These are phyloP conservation scores for Croton setiger DNA, from an alignment of 441 rosid genomes.

Conservation along the genomic window DNA sequence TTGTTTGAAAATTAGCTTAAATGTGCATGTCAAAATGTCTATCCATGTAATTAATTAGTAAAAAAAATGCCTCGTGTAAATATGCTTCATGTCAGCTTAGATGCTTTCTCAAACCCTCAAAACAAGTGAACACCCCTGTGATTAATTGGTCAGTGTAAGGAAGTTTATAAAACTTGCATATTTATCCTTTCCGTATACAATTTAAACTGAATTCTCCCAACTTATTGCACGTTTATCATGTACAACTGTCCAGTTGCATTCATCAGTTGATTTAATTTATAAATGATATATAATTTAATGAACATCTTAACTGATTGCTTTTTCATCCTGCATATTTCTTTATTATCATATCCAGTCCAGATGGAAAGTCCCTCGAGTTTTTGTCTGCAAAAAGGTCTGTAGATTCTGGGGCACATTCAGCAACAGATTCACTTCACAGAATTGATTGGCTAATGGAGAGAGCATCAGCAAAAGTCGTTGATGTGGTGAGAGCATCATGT, in stretches of 20 bases:
- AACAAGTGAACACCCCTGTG: no score
- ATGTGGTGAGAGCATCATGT: constrained; percentile 56
- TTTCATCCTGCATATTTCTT: background rate
- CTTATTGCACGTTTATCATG: constrained; percentile 14
- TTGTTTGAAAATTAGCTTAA: no score
- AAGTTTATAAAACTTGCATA: background rate
- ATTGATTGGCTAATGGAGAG: constrained; percentile 72
- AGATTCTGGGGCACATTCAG: constrained; percentile 73
- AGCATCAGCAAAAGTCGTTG: constrained; percentile 43
- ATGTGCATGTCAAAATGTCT: no score
- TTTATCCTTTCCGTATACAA: background rate
- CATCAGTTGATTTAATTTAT: no score
- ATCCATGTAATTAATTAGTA: no score
- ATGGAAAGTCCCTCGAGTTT: constrained; percentile 77
- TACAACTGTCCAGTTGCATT: constrained; percentile 43
- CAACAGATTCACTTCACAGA: constrained; percentile 77
- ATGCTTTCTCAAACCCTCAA: no score
- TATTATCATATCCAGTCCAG: constrained; percentile 60
- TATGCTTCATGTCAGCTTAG: background rate
- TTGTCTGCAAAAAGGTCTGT: constrained; percentile 71
- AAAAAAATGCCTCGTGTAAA: no score
- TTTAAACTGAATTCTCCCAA: constrained; percentile 8
- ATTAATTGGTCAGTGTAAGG: background rate
- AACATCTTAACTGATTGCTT: constrained; percentile 21
- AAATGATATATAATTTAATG: constrained; percentile 26